Conservation (phyloP, 1,139 yeast species). For the Sugiyamaella japonica region DNA sequence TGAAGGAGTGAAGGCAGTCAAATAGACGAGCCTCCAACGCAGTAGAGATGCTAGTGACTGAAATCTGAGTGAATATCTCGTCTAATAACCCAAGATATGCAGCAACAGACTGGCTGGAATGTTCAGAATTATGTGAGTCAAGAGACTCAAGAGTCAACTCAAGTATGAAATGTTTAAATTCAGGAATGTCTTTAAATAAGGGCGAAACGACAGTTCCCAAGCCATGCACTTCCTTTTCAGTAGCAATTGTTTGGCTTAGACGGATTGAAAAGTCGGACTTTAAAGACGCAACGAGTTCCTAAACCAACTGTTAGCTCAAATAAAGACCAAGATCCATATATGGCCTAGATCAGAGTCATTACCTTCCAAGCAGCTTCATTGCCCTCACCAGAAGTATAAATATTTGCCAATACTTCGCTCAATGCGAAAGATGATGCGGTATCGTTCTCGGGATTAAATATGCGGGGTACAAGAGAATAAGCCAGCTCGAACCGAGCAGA, state of each 20-base stretch:
- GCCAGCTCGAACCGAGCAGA: constrained; percentile 7
- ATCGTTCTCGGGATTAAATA: constrained; percentile 1
- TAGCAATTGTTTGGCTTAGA: background rate
- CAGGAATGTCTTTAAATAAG: constrained; percentile 5
- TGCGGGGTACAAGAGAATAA: constrained; percentile 3
- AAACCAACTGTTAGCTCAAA: background rate
- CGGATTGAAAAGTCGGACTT: background rate
- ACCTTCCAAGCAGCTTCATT: constrained; percentile 6
- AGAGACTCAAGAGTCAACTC: background rate
- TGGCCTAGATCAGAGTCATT: background rate
- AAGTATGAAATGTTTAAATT: background rate
- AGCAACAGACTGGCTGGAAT: background rate
- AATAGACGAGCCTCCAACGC: background rate
- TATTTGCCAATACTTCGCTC: constrained; percentile 1
- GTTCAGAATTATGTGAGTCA: background rate
- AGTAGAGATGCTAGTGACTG: background rate
- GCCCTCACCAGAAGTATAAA: background rate
- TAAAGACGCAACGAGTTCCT: background rate
- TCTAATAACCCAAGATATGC: constrained; percentile 5
- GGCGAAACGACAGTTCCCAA: constrained; percentile 8
- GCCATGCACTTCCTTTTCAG: background rate
- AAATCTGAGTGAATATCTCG: constrained; percentile 7
- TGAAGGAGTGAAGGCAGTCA: background rate
- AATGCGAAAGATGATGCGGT: background rate
- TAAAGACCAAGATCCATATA: background rate